phyloP scores from a whole-genome alignment of 495 filamentous ascomycete species.

The Penicillium coprophilum region DNA sequence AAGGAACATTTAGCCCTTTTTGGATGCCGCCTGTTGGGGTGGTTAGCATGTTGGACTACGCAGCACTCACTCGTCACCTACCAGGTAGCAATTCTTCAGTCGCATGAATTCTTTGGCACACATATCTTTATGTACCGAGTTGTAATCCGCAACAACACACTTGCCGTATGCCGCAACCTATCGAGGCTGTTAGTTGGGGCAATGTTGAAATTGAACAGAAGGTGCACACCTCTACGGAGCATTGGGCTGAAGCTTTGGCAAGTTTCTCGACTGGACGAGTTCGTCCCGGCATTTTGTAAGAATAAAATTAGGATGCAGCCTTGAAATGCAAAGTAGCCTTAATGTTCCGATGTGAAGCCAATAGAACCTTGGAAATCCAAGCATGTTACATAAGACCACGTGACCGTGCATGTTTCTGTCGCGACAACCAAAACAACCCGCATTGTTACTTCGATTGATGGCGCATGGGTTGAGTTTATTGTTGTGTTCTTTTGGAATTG shows the following conservation, averaged over 20 bases:
- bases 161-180: conserved; percentile 87
- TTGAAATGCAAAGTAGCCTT: conserved; percentile 1
- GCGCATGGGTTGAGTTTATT: conserved; percentile 6
- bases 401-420: conserved; percentile 31
- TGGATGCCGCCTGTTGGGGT: conserved; percentile 37
- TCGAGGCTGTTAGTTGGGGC: conserved; percentile 12
- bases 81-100: conserved; percentile 86
- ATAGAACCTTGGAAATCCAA: conserved; percentile 3
- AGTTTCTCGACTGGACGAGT: conserved; percentile 84
- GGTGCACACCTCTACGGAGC: conserved; percentile 69
- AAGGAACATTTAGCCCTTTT: conserved; percentile 29
- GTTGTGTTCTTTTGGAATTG: conserved; percentile 11
- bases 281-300: conserved; percentile 33
- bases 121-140: conserved; percentile 86
- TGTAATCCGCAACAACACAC: conserved; percentile 89
- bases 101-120: conserved; percentile 82
- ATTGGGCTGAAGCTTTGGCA: conserved; percentile 78
- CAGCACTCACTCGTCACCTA: conserved; percentile 40
- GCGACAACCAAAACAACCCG: conserved; percentile 34
- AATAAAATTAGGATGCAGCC: conserved; percentile 5
- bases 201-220: conserved; percentile 7
- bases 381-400: conserved; percentile 31
- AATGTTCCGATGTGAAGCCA: background rate
- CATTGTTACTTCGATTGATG: conserved; percentile 1
- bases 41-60: background rate